Evolutionary conservation across 2,329 filamentous ascomycete genomes (phyloP).

Genomic region (Aureobasidium mangrovei): DNA sequence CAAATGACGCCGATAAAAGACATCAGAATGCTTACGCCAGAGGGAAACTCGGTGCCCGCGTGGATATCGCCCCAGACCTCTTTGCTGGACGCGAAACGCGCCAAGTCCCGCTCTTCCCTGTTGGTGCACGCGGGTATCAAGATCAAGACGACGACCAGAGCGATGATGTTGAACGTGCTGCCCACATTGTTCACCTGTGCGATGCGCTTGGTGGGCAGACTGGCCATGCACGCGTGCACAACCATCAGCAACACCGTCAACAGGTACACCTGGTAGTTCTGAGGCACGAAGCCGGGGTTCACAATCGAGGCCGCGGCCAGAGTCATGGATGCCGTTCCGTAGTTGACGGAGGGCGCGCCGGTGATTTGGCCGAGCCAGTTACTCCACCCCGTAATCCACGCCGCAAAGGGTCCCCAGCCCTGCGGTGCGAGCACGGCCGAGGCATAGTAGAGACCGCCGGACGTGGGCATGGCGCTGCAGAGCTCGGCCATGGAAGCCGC

Average conservation of each 20-base stretch:
- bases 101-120: conserved; percentile 41
- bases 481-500: conserved; percentile 59
- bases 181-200: conserved; percentile 62
- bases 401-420: conserved; percentile 56
- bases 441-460: conserved; percentile 66
- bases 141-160: conserved; percentile 57
- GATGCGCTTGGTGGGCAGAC: conserved; percentile 62
- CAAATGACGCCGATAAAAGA: conserved; percentile 62
- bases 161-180: conserved; percentile 62
- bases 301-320: conserved; percentile 60
- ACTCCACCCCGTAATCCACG: conserved; percentile 62
- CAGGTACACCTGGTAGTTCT: conserved; percentile 59
- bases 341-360: conserved; percentile 58
- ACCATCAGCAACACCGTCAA: conserved; percentile 59
- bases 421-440: conserved; percentile 60
- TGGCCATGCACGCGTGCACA: conserved; percentile 58
- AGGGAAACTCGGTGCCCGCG: conserved; percentile 57
- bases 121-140: conserved; percentile 55
- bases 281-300: conserved; percentile 56
- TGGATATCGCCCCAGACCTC: conserved; percentile 60
- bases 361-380: conserved; percentile 63
- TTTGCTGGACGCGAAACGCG: conserved; percentile 50
- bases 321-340: conserved; percentile 60
- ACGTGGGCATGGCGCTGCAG: conserved; percentile 60
- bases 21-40: conserved; percentile 61